Percentiles rank a stretch among this genome's conserved stretches.
phyloP scores from a whole-genome alignment of 345 rosid genomes.

The Psidium guajava region DNA sequence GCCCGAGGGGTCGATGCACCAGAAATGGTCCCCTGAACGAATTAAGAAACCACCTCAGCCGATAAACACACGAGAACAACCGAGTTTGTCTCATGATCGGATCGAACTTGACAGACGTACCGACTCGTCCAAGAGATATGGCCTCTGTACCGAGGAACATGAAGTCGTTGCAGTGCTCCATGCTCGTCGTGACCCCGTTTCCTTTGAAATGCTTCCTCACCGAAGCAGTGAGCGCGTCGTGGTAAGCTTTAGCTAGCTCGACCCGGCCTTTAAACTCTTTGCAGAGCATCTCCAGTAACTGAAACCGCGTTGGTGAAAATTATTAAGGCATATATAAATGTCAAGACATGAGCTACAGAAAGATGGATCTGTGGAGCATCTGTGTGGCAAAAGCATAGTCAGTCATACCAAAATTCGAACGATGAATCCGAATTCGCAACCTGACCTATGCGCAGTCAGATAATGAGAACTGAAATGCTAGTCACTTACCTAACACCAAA shows the following conservation, averaged over 20 bases:
- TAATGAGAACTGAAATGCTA: not conserved
- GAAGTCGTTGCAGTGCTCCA: conserved; percentile 98
- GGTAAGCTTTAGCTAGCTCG: conserved; percentile 75
- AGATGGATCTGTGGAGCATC: not conserved
- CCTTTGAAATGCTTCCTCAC: conserved; percentile 82
- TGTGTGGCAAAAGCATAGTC: not conserved
- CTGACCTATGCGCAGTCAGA: not conserved
- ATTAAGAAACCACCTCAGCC: not conserved
- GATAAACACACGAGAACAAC: not conserved
- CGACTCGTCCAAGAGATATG: conserved; percentile 87
- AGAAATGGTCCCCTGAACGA: conserved; percentile 80
- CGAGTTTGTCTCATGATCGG: not conserved
- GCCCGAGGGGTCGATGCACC: conserved; percentile 96
- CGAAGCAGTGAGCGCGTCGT: conserved; percentile 57
- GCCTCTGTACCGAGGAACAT: conserved; percentile 93
- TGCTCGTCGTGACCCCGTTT: conserved; percentile 91
- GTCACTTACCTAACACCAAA: not conserved
- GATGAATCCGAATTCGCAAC: not conserved
- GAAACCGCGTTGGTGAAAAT: not conserved
- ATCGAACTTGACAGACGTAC: conserved; percentile 20
- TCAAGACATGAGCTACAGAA: not conserved
- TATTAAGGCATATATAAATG: not conserved
- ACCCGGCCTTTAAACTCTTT: conserved; percentile 88
- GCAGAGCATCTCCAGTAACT: conserved; percentile 79
- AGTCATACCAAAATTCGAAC: not conserved